phyloP scores from a whole-genome alignment of 208 protist genomes.

The Crithidia sp. region DNA sequence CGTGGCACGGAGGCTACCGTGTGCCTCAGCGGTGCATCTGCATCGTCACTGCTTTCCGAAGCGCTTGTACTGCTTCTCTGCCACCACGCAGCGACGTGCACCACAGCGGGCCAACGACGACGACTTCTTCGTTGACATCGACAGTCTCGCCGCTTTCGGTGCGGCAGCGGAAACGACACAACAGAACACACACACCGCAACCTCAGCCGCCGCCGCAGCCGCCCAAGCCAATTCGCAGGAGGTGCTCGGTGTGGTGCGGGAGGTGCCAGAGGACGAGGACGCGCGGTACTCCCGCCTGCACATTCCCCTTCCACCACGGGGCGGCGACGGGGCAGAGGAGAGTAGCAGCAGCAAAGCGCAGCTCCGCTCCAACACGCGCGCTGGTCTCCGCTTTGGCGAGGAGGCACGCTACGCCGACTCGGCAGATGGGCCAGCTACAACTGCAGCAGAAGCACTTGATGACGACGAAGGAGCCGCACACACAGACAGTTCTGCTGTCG shows the following conservation, averaged over 20 bases:
- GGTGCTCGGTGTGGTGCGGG: constrained; percentile 51
- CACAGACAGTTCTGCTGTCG: background rate
- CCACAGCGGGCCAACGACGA: background rate
- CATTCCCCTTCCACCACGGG: constrained; percentile 39
- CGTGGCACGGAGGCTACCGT: too few relatives aligned
- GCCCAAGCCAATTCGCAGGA: background rate
- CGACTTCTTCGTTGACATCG: constrained; percentile 66
- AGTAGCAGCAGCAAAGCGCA: background rate
- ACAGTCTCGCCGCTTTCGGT: constrained; percentile 22
- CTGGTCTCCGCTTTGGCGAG: constrained; percentile 27
- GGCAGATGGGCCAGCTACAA: background rate
- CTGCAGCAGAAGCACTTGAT: too few relatives aligned
- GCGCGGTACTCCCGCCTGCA: constrained; percentile 62
- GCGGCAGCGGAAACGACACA: background rate
- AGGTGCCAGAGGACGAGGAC: constrained; percentile 29
- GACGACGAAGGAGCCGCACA: too few relatives aligned
- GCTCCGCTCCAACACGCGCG: constrained; percentile 51
- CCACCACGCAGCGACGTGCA: background rate
- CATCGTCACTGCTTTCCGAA: background rate
- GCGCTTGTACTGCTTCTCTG: background rate
- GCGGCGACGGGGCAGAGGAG: constrained; percentile 7
- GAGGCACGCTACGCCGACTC: constrained; percentile 29
- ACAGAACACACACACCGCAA: background rate
- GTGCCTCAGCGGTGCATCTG: too few relatives aligned
- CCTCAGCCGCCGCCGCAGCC: background rate